phyloP scores from a whole-genome alignment of 192 early-diverging fungal genomes.

The Rhizophagus prolifer region DNA sequence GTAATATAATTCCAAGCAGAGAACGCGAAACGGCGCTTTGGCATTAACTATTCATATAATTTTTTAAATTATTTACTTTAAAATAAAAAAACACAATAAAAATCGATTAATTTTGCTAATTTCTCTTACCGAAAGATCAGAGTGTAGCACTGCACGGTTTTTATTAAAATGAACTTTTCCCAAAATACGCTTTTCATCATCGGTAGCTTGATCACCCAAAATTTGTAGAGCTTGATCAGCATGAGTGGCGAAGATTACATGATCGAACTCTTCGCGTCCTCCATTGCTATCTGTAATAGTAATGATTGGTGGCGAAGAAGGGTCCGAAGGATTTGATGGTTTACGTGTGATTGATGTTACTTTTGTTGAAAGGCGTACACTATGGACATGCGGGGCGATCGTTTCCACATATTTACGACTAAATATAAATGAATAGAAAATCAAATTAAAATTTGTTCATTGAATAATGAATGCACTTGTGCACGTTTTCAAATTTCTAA shows the following conservation, averaged over 20 bases:
- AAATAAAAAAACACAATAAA: not conserved
- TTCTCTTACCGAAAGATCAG: constrained; percentile 40
- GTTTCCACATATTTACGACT: constrained; percentile 42
- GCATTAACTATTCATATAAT: constrained; percentile 49
- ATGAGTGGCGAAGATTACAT: constrained; percentile 62
- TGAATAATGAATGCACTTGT: not conserved
- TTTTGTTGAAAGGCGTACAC: constrained; percentile 40
- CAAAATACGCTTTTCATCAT: constrained; percentile 48
- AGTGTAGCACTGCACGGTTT: constrained; percentile 57
- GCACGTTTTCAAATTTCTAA: constrained; percentile 14
- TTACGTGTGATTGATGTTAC: constrained; percentile 39
- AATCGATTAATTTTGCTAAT: not conserved
- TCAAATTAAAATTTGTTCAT: not conserved
- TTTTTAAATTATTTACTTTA: not conserved
- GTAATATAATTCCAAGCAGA: constrained; percentile 66
- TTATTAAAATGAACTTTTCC: constrained; percentile 45
- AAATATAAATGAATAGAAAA: not conserved
- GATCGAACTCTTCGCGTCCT: constrained; percentile 44
- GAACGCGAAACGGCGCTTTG: constrained; percentile 44
- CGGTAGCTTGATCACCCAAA: constrained; percentile 51
- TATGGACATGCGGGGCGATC: constrained; percentile 36
- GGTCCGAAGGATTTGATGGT: not conserved
- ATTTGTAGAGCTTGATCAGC: constrained; percentile 57
- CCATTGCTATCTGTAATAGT: constrained; percentile 42
- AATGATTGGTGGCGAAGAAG: not conserved